phyloP scores from a whole-genome alignment of 805 yeast genomes.

The Hemisphaericaspora nanyangensis region DNA sequence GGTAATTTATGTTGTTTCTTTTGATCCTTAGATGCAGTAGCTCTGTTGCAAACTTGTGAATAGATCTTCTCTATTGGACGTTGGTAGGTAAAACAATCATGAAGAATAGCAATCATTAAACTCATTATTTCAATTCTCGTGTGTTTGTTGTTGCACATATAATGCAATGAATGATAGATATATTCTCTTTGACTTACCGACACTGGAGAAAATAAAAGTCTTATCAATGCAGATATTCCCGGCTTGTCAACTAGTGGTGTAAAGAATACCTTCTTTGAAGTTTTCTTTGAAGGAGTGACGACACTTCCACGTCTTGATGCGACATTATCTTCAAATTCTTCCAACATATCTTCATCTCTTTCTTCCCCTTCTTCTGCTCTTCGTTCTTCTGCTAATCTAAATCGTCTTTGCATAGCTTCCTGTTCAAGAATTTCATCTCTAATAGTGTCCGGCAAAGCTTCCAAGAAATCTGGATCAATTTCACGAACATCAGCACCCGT shows the following conservation, averaged over 20 bases:
- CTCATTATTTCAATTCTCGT: constrained; percentile 73
- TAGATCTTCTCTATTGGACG: constrained; percentile 60
- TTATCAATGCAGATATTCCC: constrained; percentile 70
- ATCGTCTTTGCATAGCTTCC: constrained; percentile 45
- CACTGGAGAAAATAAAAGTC: constrained; percentile 72
- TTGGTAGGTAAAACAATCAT: constrained; percentile 69
- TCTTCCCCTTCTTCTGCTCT: constrained; percentile 19
- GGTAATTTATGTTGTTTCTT: constrained; percentile 41
- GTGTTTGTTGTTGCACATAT: constrained; percentile 71
- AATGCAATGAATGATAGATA: constrained; percentile 61
- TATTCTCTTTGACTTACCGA: constrained; percentile 57
- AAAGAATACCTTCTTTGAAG: constrained; percentile 31
- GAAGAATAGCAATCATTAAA: constrained; percentile 60
- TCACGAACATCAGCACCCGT: constrained; percentile 50
- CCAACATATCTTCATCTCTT: constrained; percentile 13
- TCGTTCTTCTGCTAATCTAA: constrained; percentile 23
- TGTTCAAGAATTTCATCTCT: constrained; percentile 61
- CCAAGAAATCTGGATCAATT: constrained; percentile 74
- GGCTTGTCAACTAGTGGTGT: constrained; percentile 70
- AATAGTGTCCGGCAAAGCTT: constrained; percentile 70
- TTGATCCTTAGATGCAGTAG: constrained; percentile 21
- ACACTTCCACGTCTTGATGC: constrained; percentile 4
- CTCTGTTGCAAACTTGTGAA: constrained; percentile 49
- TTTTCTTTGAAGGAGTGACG: constrained; percentile 4
- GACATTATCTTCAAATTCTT: constrained; percentile 8